Percentiles rank a stretch among this genome's conserved stretches.
phyloP scores from a whole-genome alignment of 164 flowering plant genomes.

The Santalum album region DNA sequence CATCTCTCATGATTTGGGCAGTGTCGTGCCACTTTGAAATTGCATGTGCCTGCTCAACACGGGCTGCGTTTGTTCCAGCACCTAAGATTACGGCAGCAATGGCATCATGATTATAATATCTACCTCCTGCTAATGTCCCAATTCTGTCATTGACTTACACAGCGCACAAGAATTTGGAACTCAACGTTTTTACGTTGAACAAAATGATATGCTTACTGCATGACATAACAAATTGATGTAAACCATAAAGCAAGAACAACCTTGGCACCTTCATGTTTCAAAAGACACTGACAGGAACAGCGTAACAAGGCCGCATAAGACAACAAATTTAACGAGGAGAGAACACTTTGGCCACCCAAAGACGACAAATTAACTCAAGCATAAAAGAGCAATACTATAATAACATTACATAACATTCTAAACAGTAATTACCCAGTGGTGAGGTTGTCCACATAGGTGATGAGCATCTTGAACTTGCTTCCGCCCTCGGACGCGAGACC shows the following conservation, averaged over 20 bases:
- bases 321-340: no score
- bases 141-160: conserved; percentile 90
- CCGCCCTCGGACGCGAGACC: conserved; percentile 96
- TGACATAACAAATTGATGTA: no score
- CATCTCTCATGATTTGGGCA: conserved; percentile 92
- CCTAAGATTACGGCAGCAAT: conserved; percentile 89
- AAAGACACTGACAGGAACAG: no score
- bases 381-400: neutral
- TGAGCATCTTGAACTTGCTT: conserved; percentile 92
- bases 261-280: no score
- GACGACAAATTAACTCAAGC: neutral
- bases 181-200: no score
- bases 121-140: conserved; percentile 93
- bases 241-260: no score
- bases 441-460: conserved; percentile 85
- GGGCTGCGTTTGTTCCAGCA: conserved; percentile 98
- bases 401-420: neutral
- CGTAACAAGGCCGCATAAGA: no score
- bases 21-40: conserved; percentile 96
- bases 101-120: conserved; percentile 58
- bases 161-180: conserved; percentile 1
- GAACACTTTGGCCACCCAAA: neutral
- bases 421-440: conserved; percentile 63
- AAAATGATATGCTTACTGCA: neutral
- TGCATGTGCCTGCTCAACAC: conserved; percentile 85